Conservation (phyloP, 371 early-diverging fungal species). For the Mucor saturninus region DNA sequence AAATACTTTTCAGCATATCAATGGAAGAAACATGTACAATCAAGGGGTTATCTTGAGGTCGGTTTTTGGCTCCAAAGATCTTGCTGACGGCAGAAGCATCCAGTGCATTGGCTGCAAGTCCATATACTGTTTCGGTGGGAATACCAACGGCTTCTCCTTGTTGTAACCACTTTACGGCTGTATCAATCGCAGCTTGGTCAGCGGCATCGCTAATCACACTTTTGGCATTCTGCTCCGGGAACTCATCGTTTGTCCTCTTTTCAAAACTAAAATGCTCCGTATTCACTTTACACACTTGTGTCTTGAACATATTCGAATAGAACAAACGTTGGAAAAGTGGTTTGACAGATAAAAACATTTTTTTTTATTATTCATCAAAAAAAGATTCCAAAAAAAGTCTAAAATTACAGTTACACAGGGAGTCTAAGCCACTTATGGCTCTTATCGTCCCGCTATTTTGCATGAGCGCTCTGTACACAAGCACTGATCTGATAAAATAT, state of each 20-base stretch:
- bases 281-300: slow-evolving; percentile 23
- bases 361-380: background rate
- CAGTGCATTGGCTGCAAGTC: slow-evolving; percentile 95
- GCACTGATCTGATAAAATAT: too few relatives aligned
- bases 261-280: slow-evolving; percentile 20
- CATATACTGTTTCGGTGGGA: slow-evolving; percentile 99
- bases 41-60: slow-evolving; percentile 98
- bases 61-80: slow-evolving; percentile 93
- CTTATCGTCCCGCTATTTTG: too few relatives aligned
- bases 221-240: slow-evolving; percentile 29
- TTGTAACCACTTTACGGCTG: slow-evolving; percentile 52
- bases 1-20: slow-evolving; percentile 81
- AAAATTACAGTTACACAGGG: background rate
- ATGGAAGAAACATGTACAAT: slow-evolving; percentile 97
- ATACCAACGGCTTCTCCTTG: slow-evolving; percentile 83
- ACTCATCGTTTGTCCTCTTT: slow-evolving; percentile 12
- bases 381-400: background rate
- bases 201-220: slow-evolving; percentile 26
- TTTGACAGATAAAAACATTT: slow-evolving; percentile 2
- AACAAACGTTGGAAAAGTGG: slow-evolving; percentile 20
- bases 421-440: slow-evolving; percentile 1
- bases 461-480: too few relatives aligned
- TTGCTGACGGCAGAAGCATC: slow-evolving; percentile 71
- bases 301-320: slow-evolving; percentile 28
- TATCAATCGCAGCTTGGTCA: slow-evolving; percentile 42